These are phyloP conservation scores for Carex littledalei DNA, from an alignment of 176 grass and related monocot species.

Conservation along the genomic window DNA sequence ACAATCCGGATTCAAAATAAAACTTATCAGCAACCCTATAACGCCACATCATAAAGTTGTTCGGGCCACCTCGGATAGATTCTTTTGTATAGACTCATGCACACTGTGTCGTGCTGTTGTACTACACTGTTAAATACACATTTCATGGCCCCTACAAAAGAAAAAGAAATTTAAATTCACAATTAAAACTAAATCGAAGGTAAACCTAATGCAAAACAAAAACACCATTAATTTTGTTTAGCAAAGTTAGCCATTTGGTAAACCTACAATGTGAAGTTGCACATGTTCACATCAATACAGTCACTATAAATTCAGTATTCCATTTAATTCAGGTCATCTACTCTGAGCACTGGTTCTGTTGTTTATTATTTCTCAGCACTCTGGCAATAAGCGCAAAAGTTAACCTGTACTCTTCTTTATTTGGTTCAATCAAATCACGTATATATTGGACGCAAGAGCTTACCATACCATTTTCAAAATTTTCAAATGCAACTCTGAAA, in stretches of 20 bases:
- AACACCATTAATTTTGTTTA: neutral
- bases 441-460: neutral
- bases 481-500: neutral
- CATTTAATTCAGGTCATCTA: neutral
- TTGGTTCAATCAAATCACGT: neutral
- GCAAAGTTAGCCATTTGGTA: neutral
- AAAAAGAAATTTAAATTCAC: neutral
- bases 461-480: neutral
- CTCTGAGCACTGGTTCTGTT: neutral
- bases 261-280: neutral
- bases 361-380: neutral
- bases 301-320: neutral
- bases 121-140: constrained; percentile 81
- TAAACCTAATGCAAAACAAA: neutral
- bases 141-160: constrained; percentile 69
- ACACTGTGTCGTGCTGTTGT: constrained; percentile 93
- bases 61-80: constrained; percentile 91
- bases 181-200: neutral
- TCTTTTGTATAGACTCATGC: constrained; percentile 83
- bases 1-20: no score
- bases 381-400: neutral
- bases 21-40: neutral
- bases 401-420: neutral
- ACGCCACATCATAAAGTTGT: constrained; percentile 32
- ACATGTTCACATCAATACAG: neutral